Evolutionary conservation across 1,284 basidiomycete species (phyloP).

Genomic region (Xerocomus nothofagi): DNA sequence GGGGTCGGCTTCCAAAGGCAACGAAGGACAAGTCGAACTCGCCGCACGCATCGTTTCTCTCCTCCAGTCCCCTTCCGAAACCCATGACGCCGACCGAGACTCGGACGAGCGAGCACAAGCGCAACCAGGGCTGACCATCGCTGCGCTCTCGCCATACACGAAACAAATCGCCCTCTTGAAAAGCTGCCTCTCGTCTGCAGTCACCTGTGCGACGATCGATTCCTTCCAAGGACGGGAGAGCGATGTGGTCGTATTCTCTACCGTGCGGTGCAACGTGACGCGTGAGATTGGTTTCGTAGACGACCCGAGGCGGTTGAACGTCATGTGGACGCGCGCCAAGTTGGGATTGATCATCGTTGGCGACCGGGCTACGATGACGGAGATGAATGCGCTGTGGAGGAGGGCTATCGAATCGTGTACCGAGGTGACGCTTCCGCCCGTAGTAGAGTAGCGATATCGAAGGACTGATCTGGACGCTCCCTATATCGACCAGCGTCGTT

Average conservation of each 20-base stretch:
- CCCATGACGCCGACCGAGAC: background rate
- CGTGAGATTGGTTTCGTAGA: constrained; percentile 69
- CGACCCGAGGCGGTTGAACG: constrained; percentile 58
- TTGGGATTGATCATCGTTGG: constrained; percentile 66
- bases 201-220: constrained; percentile 62
- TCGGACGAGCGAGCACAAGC: constrained; percentile 1
- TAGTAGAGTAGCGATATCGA: background rate
- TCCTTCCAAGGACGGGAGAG: constrained; percentile 78
- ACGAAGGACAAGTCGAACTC: constrained; percentile 58
- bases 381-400: constrained; percentile 47
- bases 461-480: no score
- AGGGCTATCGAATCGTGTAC: constrained; percentile 50
- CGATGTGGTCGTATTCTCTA: constrained; percentile 69
- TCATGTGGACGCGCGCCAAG: constrained; percentile 73
- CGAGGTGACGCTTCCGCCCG: constrained; percentile 25
- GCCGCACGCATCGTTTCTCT: constrained; percentile 20
- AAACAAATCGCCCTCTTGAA: constrained; percentile 52
- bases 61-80: constrained; percentile 13
- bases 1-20: constrained; percentile 60
- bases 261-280: constrained; percentile 61
- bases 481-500: no score
- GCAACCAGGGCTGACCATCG: constrained; percentile 38
- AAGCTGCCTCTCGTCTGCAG: constrained; percentile 39
- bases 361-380: constrained; percentile 55
- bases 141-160: constrained; percentile 59